Percentiles rank a stretch among this genome's conserved stretches.
phyloP scores from a whole-genome alignment of 2,329 filamentous ascomycete species.

The Aspergillus unguis region DNA sequence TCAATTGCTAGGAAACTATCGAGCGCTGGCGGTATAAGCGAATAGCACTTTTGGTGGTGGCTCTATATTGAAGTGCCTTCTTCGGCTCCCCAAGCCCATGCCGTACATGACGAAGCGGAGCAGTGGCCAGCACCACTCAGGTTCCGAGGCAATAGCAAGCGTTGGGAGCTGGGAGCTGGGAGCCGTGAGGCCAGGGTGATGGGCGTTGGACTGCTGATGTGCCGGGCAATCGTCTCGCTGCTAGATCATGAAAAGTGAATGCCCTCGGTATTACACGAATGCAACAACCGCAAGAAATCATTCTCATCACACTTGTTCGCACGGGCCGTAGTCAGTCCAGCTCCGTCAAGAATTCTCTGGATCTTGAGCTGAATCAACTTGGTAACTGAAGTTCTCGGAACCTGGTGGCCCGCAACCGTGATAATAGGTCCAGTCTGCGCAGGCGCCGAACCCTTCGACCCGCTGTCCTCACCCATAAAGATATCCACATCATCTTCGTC shows the following conservation, averaged over 20 bases:
- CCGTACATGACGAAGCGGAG: not conserved
- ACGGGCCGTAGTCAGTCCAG: conserved; percentile 70
- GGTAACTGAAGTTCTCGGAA: conserved; percentile 71
- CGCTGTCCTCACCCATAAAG: conserved; percentile 40
- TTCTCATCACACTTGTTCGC: conserved; percentile 80
- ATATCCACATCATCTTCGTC: conserved; percentile 47
- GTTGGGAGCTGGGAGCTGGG: no score
- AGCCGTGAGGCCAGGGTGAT: not conserved
- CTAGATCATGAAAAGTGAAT: conserved; percentile 12
- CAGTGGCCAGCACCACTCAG: conserved; percentile 9
- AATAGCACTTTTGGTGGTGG: not conserved
- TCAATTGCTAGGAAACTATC: not conserved
- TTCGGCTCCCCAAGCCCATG: no score
- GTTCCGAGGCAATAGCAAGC: not conserved
- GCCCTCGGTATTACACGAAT: conserved; percentile 54
- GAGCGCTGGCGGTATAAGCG: not conserved
- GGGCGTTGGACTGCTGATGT: not conserved
- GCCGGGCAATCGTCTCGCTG: not conserved
- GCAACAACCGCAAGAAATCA: conserved; percentile 73
- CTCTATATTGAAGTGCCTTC: not conserved
- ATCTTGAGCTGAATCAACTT: conserved; percentile 77
- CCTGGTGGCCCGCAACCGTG: conserved; percentile 53
- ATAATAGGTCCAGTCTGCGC: conserved; percentile 45
- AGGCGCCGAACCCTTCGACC: conserved; percentile 50
- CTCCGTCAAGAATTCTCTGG: conserved; percentile 71